These are phyloP conservation scores for Rhizopogon roseolus DNA, from an alignment of 768 basidiomycete species.

Conservation along the genomic window DNA sequence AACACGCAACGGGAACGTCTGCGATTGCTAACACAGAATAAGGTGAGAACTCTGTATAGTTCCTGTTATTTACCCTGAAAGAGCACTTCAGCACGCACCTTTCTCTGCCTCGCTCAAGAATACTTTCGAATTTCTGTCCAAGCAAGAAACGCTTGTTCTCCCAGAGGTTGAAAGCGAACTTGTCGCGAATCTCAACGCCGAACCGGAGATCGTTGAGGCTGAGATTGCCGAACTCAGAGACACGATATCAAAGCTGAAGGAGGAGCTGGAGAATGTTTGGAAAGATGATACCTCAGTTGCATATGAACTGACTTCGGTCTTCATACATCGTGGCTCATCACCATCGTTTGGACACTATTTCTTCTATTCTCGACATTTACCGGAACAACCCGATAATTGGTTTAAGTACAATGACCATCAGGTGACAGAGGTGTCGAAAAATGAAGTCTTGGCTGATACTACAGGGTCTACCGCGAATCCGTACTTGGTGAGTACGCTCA, in stretches of 20 bases:
- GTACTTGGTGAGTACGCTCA: constrained; percentile 60
- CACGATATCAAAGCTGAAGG: constrained; percentile 51
- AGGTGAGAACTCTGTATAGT: constrained; percentile 39
- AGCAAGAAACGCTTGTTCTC: constrained; percentile 37
- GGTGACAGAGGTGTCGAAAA: constrained; percentile 70
- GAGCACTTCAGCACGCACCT: constrained; percentile 47
- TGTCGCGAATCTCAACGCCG: constrained; percentile 43
- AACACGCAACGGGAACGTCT: constrained; percentile 62
- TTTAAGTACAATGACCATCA: constrained; percentile 96
- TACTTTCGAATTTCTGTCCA: constrained; percentile 54
- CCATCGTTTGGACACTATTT: constrained; percentile 93
- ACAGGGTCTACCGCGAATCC: constrained; percentile 90
- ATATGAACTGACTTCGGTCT: constrained; percentile 92
- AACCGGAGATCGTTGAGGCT: constrained; percentile 44
- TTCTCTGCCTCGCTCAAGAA: constrained; percentile 52
- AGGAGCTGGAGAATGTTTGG: constrained; percentile 75
- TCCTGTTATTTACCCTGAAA: neutral
- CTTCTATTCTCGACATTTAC: constrained; percentile 89
- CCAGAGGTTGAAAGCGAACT: constrained; percentile 61
- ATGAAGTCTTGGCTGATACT: constrained; percentile 85
- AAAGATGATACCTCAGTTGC: constrained; percentile 55
- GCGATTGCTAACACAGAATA: constrained; percentile 62
- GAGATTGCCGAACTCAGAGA: constrained; percentile 56
- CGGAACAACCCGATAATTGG: constrained; percentile 77
- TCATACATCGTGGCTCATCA: constrained; percentile 87